These are phyloP conservation scores for Pugionium cornutum DNA, from an alignment of 345 rosid genomes.

Conservation along the genomic window DNA sequence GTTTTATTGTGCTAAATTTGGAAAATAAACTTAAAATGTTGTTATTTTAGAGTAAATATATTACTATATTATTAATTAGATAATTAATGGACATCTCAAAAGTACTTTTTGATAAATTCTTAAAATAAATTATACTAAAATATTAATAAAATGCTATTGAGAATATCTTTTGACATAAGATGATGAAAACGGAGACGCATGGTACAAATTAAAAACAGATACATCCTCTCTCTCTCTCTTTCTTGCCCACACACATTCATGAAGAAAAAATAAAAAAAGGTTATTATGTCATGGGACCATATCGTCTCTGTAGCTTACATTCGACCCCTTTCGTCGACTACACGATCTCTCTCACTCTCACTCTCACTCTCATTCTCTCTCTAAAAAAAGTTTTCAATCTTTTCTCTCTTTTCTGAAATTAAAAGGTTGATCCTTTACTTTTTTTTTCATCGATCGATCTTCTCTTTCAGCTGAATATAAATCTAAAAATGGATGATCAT, in stretches of 20 bases:
- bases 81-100: no score
- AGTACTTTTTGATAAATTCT: no score
- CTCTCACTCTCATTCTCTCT: conserved; percentile 34
- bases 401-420: conserved; percentile 32
- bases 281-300: conserved; percentile 65
- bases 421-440: conserved; percentile 34
- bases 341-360: conserved; percentile 37
- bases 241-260: conserved; percentile 37
- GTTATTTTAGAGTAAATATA: no score
- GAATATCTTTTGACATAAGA: conserved; percentile 16
- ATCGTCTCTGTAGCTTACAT: conserved; percentile 64
- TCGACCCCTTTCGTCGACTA: conserved; percentile 80
- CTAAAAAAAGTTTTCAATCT: conserved; percentile 40
- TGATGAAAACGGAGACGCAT: conserved; percentile 24
- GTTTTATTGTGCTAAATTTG: no score
- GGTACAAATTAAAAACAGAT: conserved; percentile 27
- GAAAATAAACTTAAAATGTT: no score
- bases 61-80: no score
- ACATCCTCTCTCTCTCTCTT: conserved; percentile 13
- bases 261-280: conserved; percentile 28
- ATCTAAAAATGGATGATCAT: conserved; percentile 64
- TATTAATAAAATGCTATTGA: no score
- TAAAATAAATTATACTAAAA: no score
- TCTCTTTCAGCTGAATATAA: conserved; percentile 16
- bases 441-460: conserved; percentile 20